These are phyloP conservation scores for Zymoseptoria tritici DNA, from an alignment of 2,329 filamentous ascomycete species.

Conservation along the genomic window DNA sequence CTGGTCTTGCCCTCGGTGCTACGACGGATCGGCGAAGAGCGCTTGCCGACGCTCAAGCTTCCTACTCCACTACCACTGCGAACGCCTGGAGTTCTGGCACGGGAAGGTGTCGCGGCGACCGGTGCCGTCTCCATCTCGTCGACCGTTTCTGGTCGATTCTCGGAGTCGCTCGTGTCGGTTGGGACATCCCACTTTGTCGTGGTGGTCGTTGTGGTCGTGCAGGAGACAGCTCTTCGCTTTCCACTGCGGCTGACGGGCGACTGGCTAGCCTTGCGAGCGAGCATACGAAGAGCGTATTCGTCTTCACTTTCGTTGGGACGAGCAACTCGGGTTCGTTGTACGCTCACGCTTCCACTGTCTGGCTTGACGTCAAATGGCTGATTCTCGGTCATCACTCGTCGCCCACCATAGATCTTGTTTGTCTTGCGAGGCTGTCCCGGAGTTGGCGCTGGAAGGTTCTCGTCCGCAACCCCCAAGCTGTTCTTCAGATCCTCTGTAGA, in stretches of 20 bases:
- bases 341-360: constrained; percentile 54
- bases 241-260: constrained; percentile 51
- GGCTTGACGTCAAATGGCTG: constrained; percentile 43
- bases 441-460: constrained; percentile 89
- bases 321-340: constrained; percentile 52
- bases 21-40: constrained; percentile 38
- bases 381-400: constrained; percentile 39
- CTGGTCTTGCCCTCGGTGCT: constrained; percentile 43
- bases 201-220: constrained; percentile 65
- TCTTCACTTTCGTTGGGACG: constrained; percentile 68
- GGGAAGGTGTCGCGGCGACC: constrained; percentile 18
- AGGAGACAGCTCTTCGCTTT: constrained; percentile 64
- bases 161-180: constrained; percentile 41
- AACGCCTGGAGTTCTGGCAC: constrained; percentile 39
- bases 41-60: constrained; percentile 40
- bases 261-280: constrained; percentile 56
- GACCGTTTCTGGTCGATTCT: constrained; percentile 32
- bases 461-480: constrained; percentile 65
- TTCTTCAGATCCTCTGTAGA: constrained; percentile 23
- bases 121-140: constrained; percentile 15
- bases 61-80: constrained; percentile 38
- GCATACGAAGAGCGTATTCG: constrained; percentile 72
- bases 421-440: constrained; percentile 93
- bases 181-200: constrained; percentile 38
- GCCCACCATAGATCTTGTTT: constrained; percentile 68